Evolutionary conservation across 2,329 filamentous ascomycete genomes (phyloP).

Genomic region (Alternaria atra): DNA sequence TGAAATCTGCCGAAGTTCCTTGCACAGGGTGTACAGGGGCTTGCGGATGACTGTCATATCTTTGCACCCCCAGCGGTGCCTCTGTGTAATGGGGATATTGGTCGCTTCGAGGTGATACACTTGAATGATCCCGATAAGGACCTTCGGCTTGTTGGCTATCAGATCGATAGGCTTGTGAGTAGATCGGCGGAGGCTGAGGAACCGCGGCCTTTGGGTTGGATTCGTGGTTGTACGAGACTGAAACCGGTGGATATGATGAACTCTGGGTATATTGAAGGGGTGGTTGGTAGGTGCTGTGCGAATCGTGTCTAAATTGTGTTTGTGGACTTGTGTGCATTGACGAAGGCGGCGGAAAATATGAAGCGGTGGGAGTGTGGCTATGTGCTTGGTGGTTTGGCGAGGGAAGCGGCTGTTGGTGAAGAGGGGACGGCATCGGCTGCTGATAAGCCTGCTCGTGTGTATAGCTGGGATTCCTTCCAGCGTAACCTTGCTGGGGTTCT

Average conservation of each 20-base stretch:
- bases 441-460: slow-evolving; percentile 38
- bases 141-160: slow-evolving; percentile 33
- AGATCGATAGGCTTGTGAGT: slow-evolving; percentile 35
- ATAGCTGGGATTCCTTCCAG: slow-evolving; percentile 28
- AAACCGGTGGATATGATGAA: slow-evolving; percentile 35
- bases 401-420: slow-evolving; percentile 41
- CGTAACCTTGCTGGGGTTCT: slow-evolving; percentile 25
- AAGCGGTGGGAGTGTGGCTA: slow-evolving; percentile 38
- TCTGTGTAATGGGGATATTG: slow-evolving; percentile 35
- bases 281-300: slow-evolving; percentile 26
- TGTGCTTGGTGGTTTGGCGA: slow-evolving; percentile 39
- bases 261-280: slow-evolving; percentile 36
- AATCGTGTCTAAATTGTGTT: slow-evolving; percentile 33
- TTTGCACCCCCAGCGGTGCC: slow-evolving; percentile 29
- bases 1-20: slow-evolving; percentile 29
- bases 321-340: slow-evolving; percentile 37
- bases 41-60: slow-evolving; percentile 39
- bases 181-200: slow-evolving; percentile 32
- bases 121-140: slow-evolving; percentile 33
- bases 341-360: slow-evolving; percentile 46
- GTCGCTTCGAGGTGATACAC: slow-evolving; percentile 33
- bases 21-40: slow-evolving; percentile 26
- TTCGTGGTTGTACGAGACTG: slow-evolving; percentile 36
- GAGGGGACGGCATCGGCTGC: slow-evolving; percentile 44
- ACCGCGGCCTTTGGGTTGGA: slow-evolving; percentile 29